Evolutionary conservation across 2,329 filamentous ascomycete species (phyloP), one percentile per base, ranked within the genome.

Genomic region (Hymenoscyphus fructigenus): DNA sequence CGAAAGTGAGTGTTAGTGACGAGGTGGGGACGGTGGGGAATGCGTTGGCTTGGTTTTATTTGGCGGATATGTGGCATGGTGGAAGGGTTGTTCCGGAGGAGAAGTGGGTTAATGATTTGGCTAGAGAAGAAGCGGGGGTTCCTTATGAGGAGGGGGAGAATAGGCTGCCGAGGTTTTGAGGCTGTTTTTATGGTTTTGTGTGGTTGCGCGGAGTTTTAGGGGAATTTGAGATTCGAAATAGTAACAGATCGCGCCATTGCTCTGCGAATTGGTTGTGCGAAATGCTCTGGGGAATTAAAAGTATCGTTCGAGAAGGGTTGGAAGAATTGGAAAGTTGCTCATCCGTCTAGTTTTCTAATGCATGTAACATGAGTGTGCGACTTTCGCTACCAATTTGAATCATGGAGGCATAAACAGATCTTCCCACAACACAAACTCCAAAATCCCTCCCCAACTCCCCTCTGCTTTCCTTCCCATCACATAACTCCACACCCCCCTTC

Each of bases 11-110:
- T 66, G 90, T 95, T 15, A 92, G 88, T 66, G 91, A 95, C 73
- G 91, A 95, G 75, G 90, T 94, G 0, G 86, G 89, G 66, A 95
- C 91, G 0, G 90, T 93, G 0, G 91, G 91, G 0, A 93, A 93
- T 75, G 88, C 88, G 1, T 79, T 94, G 14, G 82, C 81, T 26
- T 95, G 91, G 91, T 84, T 91, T 75, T 94, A 91, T 75, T 80
- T 95, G n/a, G 89, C 89, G 0, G 84, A 87, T 70, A 87, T 85
- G 74, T 82, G 84, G 87, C 36, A 38, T 70, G 78, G 80, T 0
- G 80, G 85, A 70, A 76, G 78, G 61, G 69, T 91, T 26, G 78
- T 81, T 65, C 88, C 88, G 0, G 79, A 87, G 20, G 57, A 28
- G 20, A 60, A 14, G 57, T 64, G 57, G 62, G 62, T 64, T 34